Base-by-base conservation (phyloP, 2,329 filamentous ascomycete species). In the Penicillium sp. region DNA sequence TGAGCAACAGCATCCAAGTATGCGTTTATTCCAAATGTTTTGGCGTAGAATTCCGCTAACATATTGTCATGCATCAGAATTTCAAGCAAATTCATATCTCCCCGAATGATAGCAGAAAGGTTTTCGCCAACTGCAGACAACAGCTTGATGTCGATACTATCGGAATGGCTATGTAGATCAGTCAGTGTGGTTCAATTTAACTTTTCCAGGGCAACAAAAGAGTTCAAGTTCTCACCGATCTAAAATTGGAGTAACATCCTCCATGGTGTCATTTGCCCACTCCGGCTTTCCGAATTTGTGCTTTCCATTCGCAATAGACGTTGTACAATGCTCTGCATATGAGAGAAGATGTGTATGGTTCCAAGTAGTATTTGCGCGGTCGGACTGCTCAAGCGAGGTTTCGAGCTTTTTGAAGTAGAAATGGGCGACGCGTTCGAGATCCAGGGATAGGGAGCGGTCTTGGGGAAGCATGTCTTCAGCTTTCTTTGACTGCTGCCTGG, bases 1-100 rank as follows among this genome's bases (percentile, higher is more conserved):
- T 62, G 38, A 29, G 64, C 68, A 10, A 74, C 43, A 33, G 69
- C 66, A 1, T 57, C 44, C 42, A 71, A 68, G 15, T 63, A 59
- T 0, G 58, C 58, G 0, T 57, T 59, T 35, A 69, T 68, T 27
- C 66, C 68, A 21, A 68, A 49, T 8, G 62, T 65, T 6, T 59
- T 47, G 25, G 55, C 57, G 55, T 80, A 79, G 48, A 75, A 72
- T 3, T 65, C 49, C 10, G 71, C 63, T 4, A 79, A 61, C 41
- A 77, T 61, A 5, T 71, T 66, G 17, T 78, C 66, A 31, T 70
- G 62, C 33, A 64, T 67, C 50, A 80, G 59, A 45, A 73, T 66
- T 53, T 79, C 77, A 8, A 79, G 66, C 53, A 77, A 71, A 4
- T 64, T 74, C 6, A 58, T 68, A 38, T 73, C 64, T 3, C 71